Conservation (phyloP, 371 early-diverging fungal genomes). For the Actinomucor elegans region DNA sequence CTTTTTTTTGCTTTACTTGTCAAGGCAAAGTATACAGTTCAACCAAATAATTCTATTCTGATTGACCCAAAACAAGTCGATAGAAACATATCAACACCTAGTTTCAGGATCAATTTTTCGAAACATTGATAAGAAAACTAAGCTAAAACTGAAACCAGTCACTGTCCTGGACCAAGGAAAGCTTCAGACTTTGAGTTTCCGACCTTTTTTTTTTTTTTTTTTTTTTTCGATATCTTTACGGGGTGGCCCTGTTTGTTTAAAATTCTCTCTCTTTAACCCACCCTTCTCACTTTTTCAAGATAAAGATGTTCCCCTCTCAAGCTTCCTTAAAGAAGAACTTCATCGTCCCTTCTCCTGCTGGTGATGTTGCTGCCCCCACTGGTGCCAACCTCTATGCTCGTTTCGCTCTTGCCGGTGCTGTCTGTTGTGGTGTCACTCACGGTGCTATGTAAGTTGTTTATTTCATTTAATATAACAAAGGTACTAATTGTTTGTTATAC, state of each 20-base stretch:
- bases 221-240: conserved; percentile 1
- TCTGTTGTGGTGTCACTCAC: conserved; percentile 77
- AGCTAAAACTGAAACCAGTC: too few relatives aligned
- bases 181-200: too few relatives aligned
- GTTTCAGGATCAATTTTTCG: too few relatives aligned
- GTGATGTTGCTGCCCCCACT: conserved; percentile 51
- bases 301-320: conserved; percentile 46
- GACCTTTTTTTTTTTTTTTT: too few relatives aligned
- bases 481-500: background rate
- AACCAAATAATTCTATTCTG: too few relatives aligned
- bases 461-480: background rate
- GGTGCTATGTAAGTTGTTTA: conserved; percentile 56
- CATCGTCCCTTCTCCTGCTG: conserved; percentile 46
- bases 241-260: conserved; percentile 16
- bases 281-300: conserved; percentile 12
- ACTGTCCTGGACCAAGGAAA: too few relatives aligned
- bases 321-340: conserved; percentile 45
- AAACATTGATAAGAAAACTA: too few relatives aligned
- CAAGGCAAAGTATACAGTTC: too few relatives aligned
- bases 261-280: conserved; percentile 11
- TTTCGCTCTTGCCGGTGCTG: conserved; percentile 75
- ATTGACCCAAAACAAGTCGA: too few relatives aligned
- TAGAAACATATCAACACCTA: too few relatives aligned
- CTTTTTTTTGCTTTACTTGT: too few relatives aligned
- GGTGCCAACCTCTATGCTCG: conserved; percentile 69